Conservation (phyloP, 2,329 filamentous ascomycete species). For the Emericellopsis cladophorae region DNA sequence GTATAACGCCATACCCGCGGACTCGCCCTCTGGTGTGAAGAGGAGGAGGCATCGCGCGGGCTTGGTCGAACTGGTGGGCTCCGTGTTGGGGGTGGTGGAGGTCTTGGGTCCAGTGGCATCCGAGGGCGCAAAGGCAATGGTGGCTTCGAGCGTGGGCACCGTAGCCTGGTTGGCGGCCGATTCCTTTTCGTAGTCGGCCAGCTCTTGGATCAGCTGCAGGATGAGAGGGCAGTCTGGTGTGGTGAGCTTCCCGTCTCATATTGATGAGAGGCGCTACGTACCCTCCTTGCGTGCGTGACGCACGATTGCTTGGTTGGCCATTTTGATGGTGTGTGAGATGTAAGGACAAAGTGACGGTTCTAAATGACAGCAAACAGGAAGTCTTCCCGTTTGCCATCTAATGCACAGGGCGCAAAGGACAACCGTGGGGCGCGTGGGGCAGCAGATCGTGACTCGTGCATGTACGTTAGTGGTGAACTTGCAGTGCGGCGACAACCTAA, state of each 20-base stretch:
- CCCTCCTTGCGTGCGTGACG: slow-evolving; percentile 46
- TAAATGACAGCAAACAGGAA: too few relatives aligned
- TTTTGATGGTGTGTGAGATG: too few relatives aligned
- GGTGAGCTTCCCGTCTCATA: background rate
- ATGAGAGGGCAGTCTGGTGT: slow-evolving; percentile 66
- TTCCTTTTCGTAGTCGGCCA: slow-evolving; percentile 80
- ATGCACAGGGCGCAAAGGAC: too few relatives aligned
- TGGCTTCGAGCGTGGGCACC: slow-evolving; percentile 54
- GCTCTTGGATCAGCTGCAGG: slow-evolving; percentile 67
- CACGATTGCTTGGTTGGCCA: slow-evolving; percentile 3
- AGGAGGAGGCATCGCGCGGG: slow-evolving; percentile 69
- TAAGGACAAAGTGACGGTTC: too few relatives aligned
- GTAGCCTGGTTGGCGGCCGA: slow-evolving; percentile 66
- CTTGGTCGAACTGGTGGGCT: slow-evolving; percentile 38
- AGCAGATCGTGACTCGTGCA: too few relatives aligned
- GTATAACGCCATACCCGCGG: slow-evolving; percentile 73
- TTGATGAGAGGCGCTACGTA: slow-evolving; percentile 11
- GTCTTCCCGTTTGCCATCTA: too few relatives aligned
- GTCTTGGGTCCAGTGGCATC: slow-evolving; percentile 27
- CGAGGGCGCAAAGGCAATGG: slow-evolving; percentile 63
- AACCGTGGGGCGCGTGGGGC: too few relatives aligned
- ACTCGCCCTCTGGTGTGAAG: slow-evolving; percentile 30
- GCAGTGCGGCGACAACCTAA: too few relatives aligned
- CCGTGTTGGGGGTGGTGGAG: slow-evolving; percentile 27
- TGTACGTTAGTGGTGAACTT: too few relatives aligned